Base-by-base conservation (phyloP, 768 basidiomycete species). In the Dentipellis sp. region DNA sequence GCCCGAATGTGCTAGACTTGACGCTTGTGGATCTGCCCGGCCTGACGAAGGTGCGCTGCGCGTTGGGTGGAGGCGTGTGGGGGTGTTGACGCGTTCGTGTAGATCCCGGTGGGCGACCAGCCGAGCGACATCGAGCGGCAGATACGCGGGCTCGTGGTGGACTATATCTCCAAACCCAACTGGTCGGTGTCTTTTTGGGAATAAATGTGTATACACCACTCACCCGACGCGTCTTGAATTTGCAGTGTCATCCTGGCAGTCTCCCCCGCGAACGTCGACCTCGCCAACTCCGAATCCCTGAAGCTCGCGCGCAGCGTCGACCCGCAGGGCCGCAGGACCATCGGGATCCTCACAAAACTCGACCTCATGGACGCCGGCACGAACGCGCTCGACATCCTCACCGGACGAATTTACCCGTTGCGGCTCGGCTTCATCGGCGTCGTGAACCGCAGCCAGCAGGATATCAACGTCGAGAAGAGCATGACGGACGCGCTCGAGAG, bases 361-460 rank as follows among this genome's bases (percentile, higher is more conserved):
- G 97, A 99, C 72, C 79, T 99, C 48, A 99, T 99, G 97, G 97
- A 98, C 65, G 94, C 94, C 6, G 97, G 97, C 29, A 99, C 97
- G 37, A 97, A 99, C 68, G 97, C 97, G 19, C 74, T 94, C 37
- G 95, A 99, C 70, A 86, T 98, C 62, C 80, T 98, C 38, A 97
- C 92, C 0, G 97, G 97, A 40, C 88, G 95, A 57, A 90, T 97
- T 46, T 99, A 99, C 71, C 97, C 97, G 35, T 82, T 99, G 59
- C 98, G 97, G 69, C 80, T 99, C 10, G 97, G 97, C 47, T 99
- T 99, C 71, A 94, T 98, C 61, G 97, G 97, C 17, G 88, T 98
- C 11, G 97, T 99, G 56, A 97, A 97, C 67, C 86, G 97, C 55
- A 94, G 91, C 64, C 97, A 99, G 69, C 93, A 94, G 69, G 97